Evolutionary conservation across 176 grass and related monocot genomes (phyloP).

Genomic region (Raddia guianensis): DNA sequence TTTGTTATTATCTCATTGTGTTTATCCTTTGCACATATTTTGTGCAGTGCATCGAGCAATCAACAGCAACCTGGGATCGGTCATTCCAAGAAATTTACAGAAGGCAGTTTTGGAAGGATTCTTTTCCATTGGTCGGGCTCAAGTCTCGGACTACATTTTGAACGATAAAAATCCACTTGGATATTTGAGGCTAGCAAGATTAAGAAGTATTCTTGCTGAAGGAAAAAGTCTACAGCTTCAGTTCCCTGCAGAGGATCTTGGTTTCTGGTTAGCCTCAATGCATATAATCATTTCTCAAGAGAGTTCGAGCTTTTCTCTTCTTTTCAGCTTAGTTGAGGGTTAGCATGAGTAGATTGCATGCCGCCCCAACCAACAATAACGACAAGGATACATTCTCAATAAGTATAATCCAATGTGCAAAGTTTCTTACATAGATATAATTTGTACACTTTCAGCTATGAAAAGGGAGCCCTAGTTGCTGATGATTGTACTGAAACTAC

Average conservation of each 20-base stretch:
- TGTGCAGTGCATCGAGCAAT: conserved; percentile 77
- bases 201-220: conserved; percentile 87
- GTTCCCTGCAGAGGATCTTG: conserved; percentile 96
- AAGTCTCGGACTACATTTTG: conserved; percentile 84
- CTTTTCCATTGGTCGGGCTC: conserved; percentile 81
- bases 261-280: conserved; percentile 63
- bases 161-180: conserved; percentile 88
- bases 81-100: conserved; percentile 71
- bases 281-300: neutral
- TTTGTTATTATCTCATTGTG: neutral
- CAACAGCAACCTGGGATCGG: conserved; percentile 67
- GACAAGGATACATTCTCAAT: neutral
- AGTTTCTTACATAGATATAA: conserved; percentile 25
- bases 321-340: neutral
- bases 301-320: neutral
- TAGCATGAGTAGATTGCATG: neutral
- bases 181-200: conserved; percentile 60
- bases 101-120: conserved; percentile 73
- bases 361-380: no score
- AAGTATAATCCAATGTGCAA: neutral
- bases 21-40: conserved; percentile 29
- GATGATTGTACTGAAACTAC: conserved; percentile 33
- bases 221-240: conserved; percentile 95
- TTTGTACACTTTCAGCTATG: conserved; percentile 57
- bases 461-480: conserved; percentile 65